Evolutionary conservation across 2,329 filamentous ascomycete genomes (phyloP), one percentile per base, ranked within the genome.

Genomic region (Rutstroemia sp.): DNA sequence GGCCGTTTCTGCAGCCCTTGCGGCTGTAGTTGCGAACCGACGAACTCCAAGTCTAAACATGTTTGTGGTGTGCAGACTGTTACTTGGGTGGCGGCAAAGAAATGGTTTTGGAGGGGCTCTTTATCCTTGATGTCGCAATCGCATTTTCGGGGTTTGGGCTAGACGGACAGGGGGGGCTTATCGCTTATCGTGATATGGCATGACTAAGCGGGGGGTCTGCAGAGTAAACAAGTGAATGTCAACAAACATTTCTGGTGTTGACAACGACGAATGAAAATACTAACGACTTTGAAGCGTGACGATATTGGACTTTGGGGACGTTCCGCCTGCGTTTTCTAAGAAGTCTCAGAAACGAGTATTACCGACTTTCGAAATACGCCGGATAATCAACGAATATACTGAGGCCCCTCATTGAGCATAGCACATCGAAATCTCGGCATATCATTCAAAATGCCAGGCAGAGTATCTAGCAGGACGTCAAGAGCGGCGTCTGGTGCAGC

Each of bases 11-110:
- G 69, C 76, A 60, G 74, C 74, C 58, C 76, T 75, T 63, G 73
- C 69, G 56, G 78, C 77, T 21, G 79, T 78, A 4, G 78, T 79
- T 34, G 78, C 75, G 63, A 86, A 82, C 27, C 76, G 76, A 59
- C 83, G 76, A 54, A 79, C 72, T 56, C 76, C 75, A 56, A 76
- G 75, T 64, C 78, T 74, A 59, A 83, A 79, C 81, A 85, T 84
- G 51, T 53, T 63, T 54, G 48, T 21, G 17, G 39, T 55, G 19
- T 34, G 38, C n/a, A 5, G 12, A 7, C 34, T 14, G 10, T 7
- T 19, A 23, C 50, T 21, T 56, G 2, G 46, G 16, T 2, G 14
- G 42, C 30, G 10, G 30, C 10, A 34, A 17, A 27, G 46, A 45
- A 36, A 40, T 40, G 21, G 38, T 16, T 45, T 48, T 51, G 12